Conservation (phyloP, 176 grass and related monocot genomes). For the Carex cristatella region DNA sequence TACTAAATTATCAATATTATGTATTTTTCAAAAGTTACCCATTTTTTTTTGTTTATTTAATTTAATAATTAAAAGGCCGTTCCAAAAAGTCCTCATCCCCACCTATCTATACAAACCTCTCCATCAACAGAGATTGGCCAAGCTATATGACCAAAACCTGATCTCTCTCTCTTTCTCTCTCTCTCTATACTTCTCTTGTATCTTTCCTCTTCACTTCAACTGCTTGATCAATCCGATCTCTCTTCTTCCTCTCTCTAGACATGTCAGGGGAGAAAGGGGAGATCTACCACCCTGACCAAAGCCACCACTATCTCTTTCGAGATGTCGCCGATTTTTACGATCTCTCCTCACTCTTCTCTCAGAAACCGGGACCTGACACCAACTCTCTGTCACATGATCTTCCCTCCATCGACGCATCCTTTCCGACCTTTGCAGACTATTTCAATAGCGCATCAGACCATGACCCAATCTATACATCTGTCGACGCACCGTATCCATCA, state of each 20-base stretch:
- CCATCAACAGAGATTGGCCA: conserved; percentile 6
- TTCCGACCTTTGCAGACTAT: conserved; percentile 1
- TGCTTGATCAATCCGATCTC: conserved; percentile 12
- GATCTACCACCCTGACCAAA: neutral
- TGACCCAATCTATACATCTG: conserved; percentile 35
- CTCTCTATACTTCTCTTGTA: conserved; percentile 1
- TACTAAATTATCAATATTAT: neutral
- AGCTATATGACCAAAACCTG: neutral
- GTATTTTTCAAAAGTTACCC: neutral
- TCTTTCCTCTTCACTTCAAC: conserved; percentile 17
- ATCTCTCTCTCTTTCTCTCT: conserved; percentile 17
- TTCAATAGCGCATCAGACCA: conserved; percentile 33
- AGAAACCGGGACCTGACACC: conserved; percentile 23
- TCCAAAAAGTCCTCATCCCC: conserved; percentile 27
- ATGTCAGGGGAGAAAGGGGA: conserved; percentile 40
- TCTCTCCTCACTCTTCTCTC: conserved; percentile 57
- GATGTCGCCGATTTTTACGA: conserved; percentile 47
- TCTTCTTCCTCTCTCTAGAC: conserved; percentile 9
- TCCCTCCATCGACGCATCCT: neutral
- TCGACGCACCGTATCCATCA: neutral
- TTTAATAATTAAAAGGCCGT: conserved; percentile 20
- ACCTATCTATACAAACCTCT: conserved; percentile 23
- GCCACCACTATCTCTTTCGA: neutral
- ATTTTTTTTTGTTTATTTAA: neutral
- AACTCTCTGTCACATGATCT: conserved; percentile 24